Percentiles rank a stretch among this genome's conserved stretches.
These are phyloP conservation scores for Cynara cardunculus DNA, from an alignment of 129 eudicot species.

Conservation along the genomic window DNA sequence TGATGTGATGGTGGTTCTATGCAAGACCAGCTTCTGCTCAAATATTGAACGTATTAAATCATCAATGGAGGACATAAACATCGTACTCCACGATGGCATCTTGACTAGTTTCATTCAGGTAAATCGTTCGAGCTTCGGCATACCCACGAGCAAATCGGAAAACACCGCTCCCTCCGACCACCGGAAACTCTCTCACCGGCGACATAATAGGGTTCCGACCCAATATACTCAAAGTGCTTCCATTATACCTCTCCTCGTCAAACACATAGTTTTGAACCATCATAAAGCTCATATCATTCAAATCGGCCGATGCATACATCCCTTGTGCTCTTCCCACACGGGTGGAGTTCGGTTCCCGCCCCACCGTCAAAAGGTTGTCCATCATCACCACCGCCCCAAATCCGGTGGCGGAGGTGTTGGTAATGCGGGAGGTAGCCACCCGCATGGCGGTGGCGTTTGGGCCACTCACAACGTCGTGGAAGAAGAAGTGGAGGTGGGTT, in stretches of 20 bases:
- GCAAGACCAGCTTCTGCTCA: too few relatives aligned
- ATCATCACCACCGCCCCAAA: slow-evolving; percentile 37
- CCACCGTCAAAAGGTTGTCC: slow-evolving; percentile 39
- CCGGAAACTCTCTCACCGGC: slow-evolving; percentile 34
- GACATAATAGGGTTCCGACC: slow-evolving; percentile 29
- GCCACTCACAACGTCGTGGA: slow-evolving; percentile 30
- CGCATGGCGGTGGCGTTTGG: slow-evolving; percentile 34
- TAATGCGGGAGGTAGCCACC: slow-evolving; percentile 22
- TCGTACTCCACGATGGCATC: slow-evolving; percentile 33
- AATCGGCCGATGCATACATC: slow-evolving; percentile 36
- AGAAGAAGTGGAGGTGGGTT: slow-evolving; percentile 32
- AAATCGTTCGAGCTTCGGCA: slow-evolving; percentile 26
- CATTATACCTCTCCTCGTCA: slow-evolving; percentile 34
- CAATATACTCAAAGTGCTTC: slow-evolving; percentile 43
- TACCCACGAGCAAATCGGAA: slow-evolving; percentile 41
- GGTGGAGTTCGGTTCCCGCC: slow-evolving; percentile 25
- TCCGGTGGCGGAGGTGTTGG: slow-evolving; percentile 19
- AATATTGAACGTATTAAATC: not conserved
- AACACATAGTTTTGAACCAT: slow-evolving; percentile 28
- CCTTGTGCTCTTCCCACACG: slow-evolving; percentile 41
- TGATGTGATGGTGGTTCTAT: too few relatives aligned
- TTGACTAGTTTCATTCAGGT: slow-evolving; percentile 4
- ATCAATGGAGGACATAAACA: slow-evolving; percentile 30
- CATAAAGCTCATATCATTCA: slow-evolving; percentile 24
- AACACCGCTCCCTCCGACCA: slow-evolving; percentile 42